Evolutionary conservation across 208 protist species (phyloP).

Genomic region (Crithidia expoeki): DNA sequence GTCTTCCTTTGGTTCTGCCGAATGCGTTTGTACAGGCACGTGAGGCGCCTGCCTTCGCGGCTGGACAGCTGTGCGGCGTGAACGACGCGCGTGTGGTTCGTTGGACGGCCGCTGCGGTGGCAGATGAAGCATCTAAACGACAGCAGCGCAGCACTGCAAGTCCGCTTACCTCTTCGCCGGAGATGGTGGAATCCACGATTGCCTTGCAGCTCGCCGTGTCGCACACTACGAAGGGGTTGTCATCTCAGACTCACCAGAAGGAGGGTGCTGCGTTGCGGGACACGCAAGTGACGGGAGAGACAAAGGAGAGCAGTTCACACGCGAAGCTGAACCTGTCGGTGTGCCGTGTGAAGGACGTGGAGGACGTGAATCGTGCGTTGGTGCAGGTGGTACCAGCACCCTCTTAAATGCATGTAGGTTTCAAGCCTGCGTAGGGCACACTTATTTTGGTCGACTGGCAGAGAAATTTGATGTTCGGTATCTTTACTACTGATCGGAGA

Average conservation of each 20-base stretch:
- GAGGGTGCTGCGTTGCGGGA: background rate
- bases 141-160: background rate
- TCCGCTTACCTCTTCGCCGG: slow-evolving; percentile 5
- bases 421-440: no score
- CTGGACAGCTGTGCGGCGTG: slow-evolving; percentile 46
- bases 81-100: slow-evolving; percentile 24
- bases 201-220: slow-evolving; percentile 30
- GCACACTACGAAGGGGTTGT: slow-evolving; percentile 16
- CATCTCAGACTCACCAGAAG: slow-evolving; percentile 1
- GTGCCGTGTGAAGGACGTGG: slow-evolving; percentile 32
- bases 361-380: slow-evolving; percentile 30
- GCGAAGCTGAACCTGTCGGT: slow-evolving; percentile 30
- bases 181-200: slow-evolving; percentile 19
- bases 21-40: slow-evolving; percentile 49
- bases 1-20: slow-evolving; percentile 60
- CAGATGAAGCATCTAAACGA: background rate
- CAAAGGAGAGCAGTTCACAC: background rate
- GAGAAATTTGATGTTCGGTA: no score
- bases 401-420: no score
- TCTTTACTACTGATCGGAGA: no score
- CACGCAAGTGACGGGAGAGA: background rate
- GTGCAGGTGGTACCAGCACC: slow-evolving; percentile 22
- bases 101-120: slow-evolving; percentile 16
- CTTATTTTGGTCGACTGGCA: no score
- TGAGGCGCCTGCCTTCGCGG: slow-evolving; percentile 60